Evolutionary conservation across 106 monocot genomes (phyloP).

Genomic region (Dioscorea alata): DNA sequence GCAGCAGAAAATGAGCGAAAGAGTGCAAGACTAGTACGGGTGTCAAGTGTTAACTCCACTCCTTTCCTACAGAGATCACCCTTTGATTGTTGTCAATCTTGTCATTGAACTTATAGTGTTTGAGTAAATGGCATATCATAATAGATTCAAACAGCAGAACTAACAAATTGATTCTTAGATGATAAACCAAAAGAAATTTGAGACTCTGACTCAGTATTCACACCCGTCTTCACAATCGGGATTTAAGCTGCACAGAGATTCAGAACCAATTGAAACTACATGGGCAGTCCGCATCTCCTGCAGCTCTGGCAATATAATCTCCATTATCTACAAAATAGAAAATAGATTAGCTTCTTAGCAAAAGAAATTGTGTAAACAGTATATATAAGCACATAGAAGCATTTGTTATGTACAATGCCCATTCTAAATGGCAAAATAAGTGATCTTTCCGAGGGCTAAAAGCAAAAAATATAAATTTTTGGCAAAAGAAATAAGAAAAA

Average conservation of each 20-base stretch:
- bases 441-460: no score
- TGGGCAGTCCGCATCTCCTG: conserved; percentile 81
- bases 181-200: not conserved
- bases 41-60: conserved; percentile 65
- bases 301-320: conserved; percentile 82
- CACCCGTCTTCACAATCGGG: conserved; percentile 77
- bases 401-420: no score
- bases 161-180: no score
- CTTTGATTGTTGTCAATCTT: no score
- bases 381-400: no score
- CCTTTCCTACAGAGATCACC: conserved; percentile 30
- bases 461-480: no score
- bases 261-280: conserved; percentile 88
- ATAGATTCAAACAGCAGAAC: no score
- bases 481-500: not conserved
- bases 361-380: no score
- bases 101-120: no score
- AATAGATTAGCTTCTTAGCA: no score
- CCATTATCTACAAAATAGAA: conserved; percentile 40
- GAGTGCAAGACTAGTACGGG: conserved; percentile 63
- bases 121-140: no score
- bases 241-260: conserved; percentile 52
- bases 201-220: not conserved
- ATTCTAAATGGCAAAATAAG: no score
- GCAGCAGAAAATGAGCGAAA: conserved; percentile 68